Evolutionary conservation across 306 rosid species (phyloP), one percentile per base, ranked within the genome.

Genomic region (barrel medic (Medicago truncatula)): DNA sequence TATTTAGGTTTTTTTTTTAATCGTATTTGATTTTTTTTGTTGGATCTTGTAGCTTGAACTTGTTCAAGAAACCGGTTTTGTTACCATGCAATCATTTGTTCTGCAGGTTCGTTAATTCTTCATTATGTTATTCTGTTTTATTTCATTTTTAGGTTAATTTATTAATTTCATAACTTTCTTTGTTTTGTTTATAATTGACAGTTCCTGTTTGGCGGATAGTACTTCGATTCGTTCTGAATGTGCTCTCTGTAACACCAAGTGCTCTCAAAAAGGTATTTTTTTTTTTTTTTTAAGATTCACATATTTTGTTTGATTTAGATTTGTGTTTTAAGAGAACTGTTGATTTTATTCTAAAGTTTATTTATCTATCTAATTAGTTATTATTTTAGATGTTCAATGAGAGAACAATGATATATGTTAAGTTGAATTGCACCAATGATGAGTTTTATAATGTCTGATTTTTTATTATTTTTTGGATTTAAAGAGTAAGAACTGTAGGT

Each of bases 41-140:
- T 43, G 86, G 81, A 44, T 69, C 6, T 81, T 79, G 81, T 88
- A 96, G 98, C 80, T 60, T 96, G 59, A 76, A 80, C 70, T 88
- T 89, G 75, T 85, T 92, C 38, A 78, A 73, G 25, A 77, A 44
- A 39, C 97, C 98, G 8, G 76, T 85, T n/a, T 77, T 96, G 61
- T 91, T 96, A 39, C 97, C 97, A 0, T 96, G 99, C 87, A 79
- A 89, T 21, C 99, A 96, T 82, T 76, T 92, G 41, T 89, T 96
- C 78, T 96, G 99, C 97, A 74, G 64, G 99, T 96, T 67, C 7
- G 97, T 73, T 74, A 3, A 36, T 64, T 57, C 16, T 63, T 63
- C 4, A 44, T 6, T 47, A 7, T 3, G 39, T 6, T 38, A 25
- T 28, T 10, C 0, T 4, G n/a, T 9, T 34, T 10, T 57, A 10